Evolutionary conservation across 192 early-diverging fungal genomes (phyloP), one percentile per base, ranked within the genome.

Genomic region (Gryganskiella cystojenkinii): DNA sequence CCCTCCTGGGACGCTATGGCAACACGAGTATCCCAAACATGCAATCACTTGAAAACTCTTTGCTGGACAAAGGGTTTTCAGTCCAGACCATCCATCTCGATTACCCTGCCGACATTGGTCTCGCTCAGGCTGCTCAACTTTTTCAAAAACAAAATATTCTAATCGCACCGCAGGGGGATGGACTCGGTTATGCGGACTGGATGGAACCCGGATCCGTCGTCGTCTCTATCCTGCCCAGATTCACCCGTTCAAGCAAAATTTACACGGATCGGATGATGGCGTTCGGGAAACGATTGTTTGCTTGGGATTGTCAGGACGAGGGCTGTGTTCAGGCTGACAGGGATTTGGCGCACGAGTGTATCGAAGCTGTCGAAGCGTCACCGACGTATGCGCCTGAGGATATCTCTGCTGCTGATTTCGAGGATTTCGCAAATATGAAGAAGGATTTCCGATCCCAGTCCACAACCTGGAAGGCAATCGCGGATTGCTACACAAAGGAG

Each of bases 231-330:
- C 28, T 78, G 1, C 74, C 74, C 14, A 65, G 74, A 19, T 78
- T 78, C 47, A 69, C 74, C 19, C 45, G 67, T n/a, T 78, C 74
- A 34, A 78, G 74, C 46, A 78, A 69, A 30, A 63, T 69, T n/a
- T 78, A 69, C 43, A 78, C 74, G 42, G 74, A 78, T 42, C 53
- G 74, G 9, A 78, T 78, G 74, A 78, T 78, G 74, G 74, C 74
- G 0, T 69, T 78, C 58, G 74, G 74, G 3, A 78, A 78, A 19
- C 64, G 74, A 0, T 69, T 78, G 28, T 69, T 78, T 60, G 74
- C 67, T 9, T 78, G 74, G 74, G 74, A 78, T 25, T 78, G 74
- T 50, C 59, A 50, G 25, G 60, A 69, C 14, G 74, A 78, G 43
- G 59, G 46, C 5, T 78, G 74, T 49, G 74, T 78, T 15, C 74